phyloP scores from a whole-genome alignment of 2,329 filamentous ascomycete genomes.

The Exutisphaerella laricina region DNA sequence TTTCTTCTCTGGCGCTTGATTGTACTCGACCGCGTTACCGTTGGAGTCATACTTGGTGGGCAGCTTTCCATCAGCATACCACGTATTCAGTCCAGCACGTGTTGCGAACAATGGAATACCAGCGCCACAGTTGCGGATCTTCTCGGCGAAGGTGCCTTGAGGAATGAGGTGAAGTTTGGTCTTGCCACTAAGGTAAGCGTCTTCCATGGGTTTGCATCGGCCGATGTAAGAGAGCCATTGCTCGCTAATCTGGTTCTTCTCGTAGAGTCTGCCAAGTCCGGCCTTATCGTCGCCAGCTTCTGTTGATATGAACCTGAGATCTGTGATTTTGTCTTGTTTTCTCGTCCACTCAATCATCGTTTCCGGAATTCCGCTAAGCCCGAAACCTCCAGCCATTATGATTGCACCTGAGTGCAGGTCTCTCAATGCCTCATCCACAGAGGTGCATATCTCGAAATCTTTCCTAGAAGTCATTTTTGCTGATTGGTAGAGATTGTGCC shows the following conservation, averaged over 20 bases:
- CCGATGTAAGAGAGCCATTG: conserved; percentile 71
- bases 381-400: conserved; percentile 70
- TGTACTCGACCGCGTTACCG: conserved; percentile 57
- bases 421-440: conserved; percentile 61
- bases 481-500: not conserved
- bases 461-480: conserved; percentile 9
- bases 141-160: conserved; percentile 66
- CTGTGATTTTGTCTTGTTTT: conserved; percentile 49
- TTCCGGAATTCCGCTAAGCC: conserved; percentile 67
- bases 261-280: conserved; percentile 62
- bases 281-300: conserved; percentile 67
- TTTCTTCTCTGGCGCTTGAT: conserved; percentile 61
- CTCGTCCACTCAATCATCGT: conserved; percentile 65
- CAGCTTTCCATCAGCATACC: conserved; percentile 62
- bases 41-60: conserved; percentile 56
- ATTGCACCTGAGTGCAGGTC: conserved; percentile 65
- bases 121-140: conserved; percentile 66
- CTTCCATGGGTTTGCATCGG: conserved; percentile 67
- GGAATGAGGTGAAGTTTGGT: conserved; percentile 70
- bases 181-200: conserved; percentile 64
- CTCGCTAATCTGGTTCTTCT: conserved; percentile 62
- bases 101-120: conserved; percentile 77
- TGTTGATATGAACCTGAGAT: conserved; percentile 70
- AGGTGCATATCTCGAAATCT: conserved; percentile 24
- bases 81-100: conserved; percentile 60